phyloP scores from a whole-genome alignment of 495 filamentous ascomycete species.

The Daldinia vernicosa region DNA sequence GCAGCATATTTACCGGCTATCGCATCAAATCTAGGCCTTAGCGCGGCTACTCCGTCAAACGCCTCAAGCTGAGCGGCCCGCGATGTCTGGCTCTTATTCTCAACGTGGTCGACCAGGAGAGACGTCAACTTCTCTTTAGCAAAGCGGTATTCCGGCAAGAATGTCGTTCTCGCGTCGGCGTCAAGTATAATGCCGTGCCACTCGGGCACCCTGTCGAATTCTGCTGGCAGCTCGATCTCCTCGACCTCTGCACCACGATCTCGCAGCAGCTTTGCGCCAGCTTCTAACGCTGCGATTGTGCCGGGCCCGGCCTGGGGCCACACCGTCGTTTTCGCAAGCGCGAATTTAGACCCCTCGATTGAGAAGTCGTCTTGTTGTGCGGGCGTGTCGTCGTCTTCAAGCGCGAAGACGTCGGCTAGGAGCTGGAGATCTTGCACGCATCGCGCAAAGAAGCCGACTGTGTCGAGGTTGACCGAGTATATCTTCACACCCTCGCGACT shows the following conservation, averaged over 20 bases:
- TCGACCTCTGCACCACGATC: constrained; percentile 55
- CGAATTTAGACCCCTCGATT: constrained; percentile 57
- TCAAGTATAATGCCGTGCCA: constrained; percentile 54
- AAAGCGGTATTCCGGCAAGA: constrained; percentile 57
- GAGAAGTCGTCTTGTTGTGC: constrained; percentile 38
- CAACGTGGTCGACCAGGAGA: constrained; percentile 53
- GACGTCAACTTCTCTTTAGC: constrained; percentile 53
- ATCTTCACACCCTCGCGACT: constrained; percentile 61
- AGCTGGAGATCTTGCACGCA: constrained; percentile 60
- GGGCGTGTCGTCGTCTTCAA: constrained; percentile 60
- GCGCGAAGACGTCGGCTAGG: constrained; percentile 55
- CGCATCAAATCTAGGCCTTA: constrained; percentile 58
- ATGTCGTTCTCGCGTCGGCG: constrained; percentile 54
- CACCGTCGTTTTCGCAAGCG: constrained; percentile 55
- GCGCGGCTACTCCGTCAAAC: constrained; percentile 54
- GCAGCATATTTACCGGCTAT: constrained; percentile 57
- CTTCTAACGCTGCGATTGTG: constrained; percentile 54
- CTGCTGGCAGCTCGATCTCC: constrained; percentile 56
- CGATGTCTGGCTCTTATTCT: constrained; percentile 51
- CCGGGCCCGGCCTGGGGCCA: constrained; percentile 61
- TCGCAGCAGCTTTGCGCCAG: constrained; percentile 50
- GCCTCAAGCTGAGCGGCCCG: constrained; percentile 53
- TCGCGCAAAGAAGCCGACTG: constrained; percentile 61
- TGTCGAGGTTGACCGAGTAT: constrained; percentile 61
- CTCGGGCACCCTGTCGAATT: constrained; percentile 53